phyloP scores from a whole-genome alignment of 768 basidiomycete genomes.

The Trametes villosa region DNA sequence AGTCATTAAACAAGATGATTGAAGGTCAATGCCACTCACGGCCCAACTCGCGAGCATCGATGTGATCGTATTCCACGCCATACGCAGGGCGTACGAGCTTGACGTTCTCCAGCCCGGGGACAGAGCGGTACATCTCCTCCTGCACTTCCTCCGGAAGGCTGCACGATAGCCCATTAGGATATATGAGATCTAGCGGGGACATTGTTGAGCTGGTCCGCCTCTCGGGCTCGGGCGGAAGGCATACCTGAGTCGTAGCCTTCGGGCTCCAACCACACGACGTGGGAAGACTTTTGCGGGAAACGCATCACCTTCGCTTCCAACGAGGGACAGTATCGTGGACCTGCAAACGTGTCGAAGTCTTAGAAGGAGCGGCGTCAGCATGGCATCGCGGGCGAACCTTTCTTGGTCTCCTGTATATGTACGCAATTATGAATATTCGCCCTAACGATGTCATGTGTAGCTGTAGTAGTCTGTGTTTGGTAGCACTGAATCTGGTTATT shows the following conservation, averaged over 20 bases:
- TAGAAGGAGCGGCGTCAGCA: background rate
- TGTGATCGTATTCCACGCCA: slow-evolving; percentile 91
- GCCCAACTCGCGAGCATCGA: slow-evolving; percentile 81
- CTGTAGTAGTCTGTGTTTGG: slow-evolving; percentile 71
- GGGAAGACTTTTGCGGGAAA: slow-evolving; percentile 70
- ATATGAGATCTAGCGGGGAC: slow-evolving; percentile 68
- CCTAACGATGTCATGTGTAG: slow-evolving; percentile 75
- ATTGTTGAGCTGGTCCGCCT: background rate
- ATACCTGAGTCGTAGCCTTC: slow-evolving; percentile 89
- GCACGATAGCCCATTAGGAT: slow-evolving; percentile 89
- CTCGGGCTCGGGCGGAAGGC: too few species aligned
- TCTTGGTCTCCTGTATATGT: slow-evolving; percentile 89
- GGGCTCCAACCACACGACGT: slow-evolving; percentile 88
- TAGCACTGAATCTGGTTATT: slow-evolving; percentile 75
- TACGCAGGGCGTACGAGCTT: slow-evolving; percentile 86
- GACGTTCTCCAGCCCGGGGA: slow-evolving; percentile 84
- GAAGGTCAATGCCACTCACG: slow-evolving; percentile 54
- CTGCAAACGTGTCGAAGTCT: slow-evolving; percentile 43
- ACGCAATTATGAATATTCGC: slow-evolving; percentile 78
- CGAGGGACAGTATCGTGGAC: slow-evolving; percentile 91
- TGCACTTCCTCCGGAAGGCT: slow-evolving; percentile 88
- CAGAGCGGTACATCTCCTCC: slow-evolving; percentile 79
- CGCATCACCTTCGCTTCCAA: slow-evolving; percentile 86
- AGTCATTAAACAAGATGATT: too few species aligned
- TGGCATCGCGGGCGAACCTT: slow-evolving; percentile 50